Evolutionary conservation across 176 grass and related monocot species (phyloP), one percentile per base, ranked within the genome.

Genomic region (Oryza glaberrima): DNA sequence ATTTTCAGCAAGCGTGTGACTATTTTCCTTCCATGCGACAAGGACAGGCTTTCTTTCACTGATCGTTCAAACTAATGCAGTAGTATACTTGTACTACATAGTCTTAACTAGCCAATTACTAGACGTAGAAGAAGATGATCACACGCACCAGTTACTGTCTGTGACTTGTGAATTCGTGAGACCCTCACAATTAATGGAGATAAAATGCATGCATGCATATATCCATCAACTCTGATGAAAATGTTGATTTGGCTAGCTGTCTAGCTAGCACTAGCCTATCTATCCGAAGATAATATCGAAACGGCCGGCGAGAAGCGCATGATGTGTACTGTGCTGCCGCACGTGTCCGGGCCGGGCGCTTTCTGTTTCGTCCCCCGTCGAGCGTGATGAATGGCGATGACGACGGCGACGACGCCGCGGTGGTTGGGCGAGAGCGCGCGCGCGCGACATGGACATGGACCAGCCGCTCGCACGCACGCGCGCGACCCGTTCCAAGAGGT

Each of bases 391-490:
- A 30, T 23, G 83, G 70, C 23, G 88, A 64, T 1, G 69, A 36
- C 72, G 80, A 49, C 78, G 65, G 46, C 8, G 63, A 9, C 13
- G 36, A n/a, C 38, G 17, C 44, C 17, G 73, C 15, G 20, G 67
- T 25, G 83, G 65, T 63, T 17, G 46, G 36, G 60, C 69, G 81
- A 36, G 82, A 12, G 71, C n/a, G 78, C 49, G 49, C 49, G 63
- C 70, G 87, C 61, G 77, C 17, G 78, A 26, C 26, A 26, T 26
- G 12, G 58, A 34, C 74, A 72, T 69, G 80, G 84, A 83, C 84
- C 88, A 74, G 73, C 51, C 65, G 72, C 72, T 76, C 52, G 83
- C 83, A 69, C 61, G 83, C 75, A 46, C 67, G 82, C 38, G 7
- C 43, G 43, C 54, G 54, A 72, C 77, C 75, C 45, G 83, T 72